Evolutionary conservation across 2,329 filamentous ascomycete species (phyloP).

Genomic region (Ceratocystis papillata): DNA sequence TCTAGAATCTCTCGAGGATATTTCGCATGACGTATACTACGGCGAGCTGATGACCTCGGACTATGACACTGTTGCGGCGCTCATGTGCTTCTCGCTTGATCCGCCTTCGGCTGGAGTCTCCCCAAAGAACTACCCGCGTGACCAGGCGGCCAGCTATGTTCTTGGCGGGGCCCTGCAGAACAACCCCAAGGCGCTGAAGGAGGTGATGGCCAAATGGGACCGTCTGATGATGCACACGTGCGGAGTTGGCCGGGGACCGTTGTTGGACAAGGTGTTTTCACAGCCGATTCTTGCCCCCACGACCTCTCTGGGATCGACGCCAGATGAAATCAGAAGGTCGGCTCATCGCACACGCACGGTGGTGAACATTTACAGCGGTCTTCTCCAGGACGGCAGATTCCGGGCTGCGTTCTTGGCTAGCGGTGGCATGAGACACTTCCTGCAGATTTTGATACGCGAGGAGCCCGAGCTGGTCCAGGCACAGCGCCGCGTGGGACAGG

Average conservation of each 20-base stretch:
- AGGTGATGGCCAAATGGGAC: constrained; percentile 42
- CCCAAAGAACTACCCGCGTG: constrained; percentile 31
- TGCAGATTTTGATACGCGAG: constrained; percentile 38
- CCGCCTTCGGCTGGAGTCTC: constrained; percentile 26
- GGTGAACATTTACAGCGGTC: constrained; percentile 44
- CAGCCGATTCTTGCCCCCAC: constrained; percentile 7
- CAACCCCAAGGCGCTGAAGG: constrained; percentile 49
- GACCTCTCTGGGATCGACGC: background rate
- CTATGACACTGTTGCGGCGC: constrained; percentile 40
- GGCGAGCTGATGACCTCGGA: constrained; percentile 52
- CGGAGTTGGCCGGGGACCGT: constrained; percentile 26
- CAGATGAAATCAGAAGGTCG: constrained; percentile 27
- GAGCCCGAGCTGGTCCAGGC: constrained; percentile 38
- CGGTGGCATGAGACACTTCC: constrained; percentile 44
- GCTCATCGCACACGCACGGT: constrained; percentile 32
- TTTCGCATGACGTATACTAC: constrained; percentile 60
- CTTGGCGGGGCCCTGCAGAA: constrained; percentile 52
- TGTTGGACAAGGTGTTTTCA: constrained; percentile 17
- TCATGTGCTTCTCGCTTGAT: constrained; percentile 45
- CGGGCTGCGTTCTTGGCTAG: constrained; percentile 45
- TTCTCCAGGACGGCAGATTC: constrained; percentile 45
- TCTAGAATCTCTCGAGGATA: constrained; percentile 49
- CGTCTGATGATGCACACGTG: constrained; percentile 35
- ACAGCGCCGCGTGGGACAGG: constrained; percentile 45
- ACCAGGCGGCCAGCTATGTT: constrained; percentile 46